A percentile compares a stretch with the other conserved stretches of the same genome.
These are phyloP conservation scores for Acmispon strigosus DNA, from an alignment of 306 rosid genomes.

Conservation along the genomic window DNA sequence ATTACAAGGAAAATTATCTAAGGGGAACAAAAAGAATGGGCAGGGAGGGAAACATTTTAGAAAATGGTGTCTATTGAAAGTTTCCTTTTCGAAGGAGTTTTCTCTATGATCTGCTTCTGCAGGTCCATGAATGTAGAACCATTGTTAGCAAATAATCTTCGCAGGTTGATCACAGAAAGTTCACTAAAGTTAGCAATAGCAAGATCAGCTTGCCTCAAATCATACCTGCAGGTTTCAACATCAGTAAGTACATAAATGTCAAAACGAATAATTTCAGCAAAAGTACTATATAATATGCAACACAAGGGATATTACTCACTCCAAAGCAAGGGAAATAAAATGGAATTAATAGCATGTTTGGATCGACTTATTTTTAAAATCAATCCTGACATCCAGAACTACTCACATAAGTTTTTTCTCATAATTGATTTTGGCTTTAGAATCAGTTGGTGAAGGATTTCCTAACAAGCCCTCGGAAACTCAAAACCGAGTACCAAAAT, in stretches of 20 bases:
- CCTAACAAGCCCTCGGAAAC: neutral
- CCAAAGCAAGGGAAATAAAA: neutral
- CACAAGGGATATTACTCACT: neutral
- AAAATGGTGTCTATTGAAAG: constrained; percentile 80
- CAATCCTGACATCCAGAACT: neutral
- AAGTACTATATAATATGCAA: neutral
- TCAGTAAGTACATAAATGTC: constrained; percentile 14
- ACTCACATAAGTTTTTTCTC: too few species aligned
- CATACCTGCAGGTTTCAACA: constrained; percentile 54
- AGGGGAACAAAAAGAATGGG: neutral
- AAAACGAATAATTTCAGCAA: neutral
- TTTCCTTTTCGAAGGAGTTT: constrained; percentile 75
- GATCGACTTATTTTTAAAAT: too few species aligned
- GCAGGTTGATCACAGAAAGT: constrained; percentile 89
- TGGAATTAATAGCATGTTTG: neutral
- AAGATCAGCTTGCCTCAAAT: constrained; percentile 94
- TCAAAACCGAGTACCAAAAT: neutral
- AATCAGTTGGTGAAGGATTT: too few species aligned
- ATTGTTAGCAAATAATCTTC: constrained; percentile 87
- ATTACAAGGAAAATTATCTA: constrained; percentile 32
- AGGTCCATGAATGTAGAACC: constrained; percentile 91
- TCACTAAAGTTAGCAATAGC: constrained; percentile 84
- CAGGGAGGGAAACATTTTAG: constrained; percentile 22
- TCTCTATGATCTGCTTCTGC: constrained; percentile 74
- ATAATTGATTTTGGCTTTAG: too few species aligned